Percentiles rank a stretch among this genome's conserved stretches.
phyloP scores from a whole-genome alignment of 129 eudicot species.

The Logfia minima region DNA sequence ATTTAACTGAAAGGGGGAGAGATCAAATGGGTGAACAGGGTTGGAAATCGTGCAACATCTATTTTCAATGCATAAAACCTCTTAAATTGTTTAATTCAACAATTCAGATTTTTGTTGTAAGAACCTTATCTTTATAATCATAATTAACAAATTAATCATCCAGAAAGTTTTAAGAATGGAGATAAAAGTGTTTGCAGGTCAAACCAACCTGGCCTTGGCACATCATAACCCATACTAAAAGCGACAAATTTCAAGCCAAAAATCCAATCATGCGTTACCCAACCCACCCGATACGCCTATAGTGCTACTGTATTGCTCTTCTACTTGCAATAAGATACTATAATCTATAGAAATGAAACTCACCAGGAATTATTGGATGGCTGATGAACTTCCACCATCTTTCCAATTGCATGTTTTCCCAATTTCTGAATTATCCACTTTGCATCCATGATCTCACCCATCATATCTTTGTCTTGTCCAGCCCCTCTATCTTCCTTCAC shows the following conservation, averaged over 20 bases:
- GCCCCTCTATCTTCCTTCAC: slow-evolving; percentile 37
- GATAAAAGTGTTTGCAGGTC: neutral
- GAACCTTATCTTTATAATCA: neutral
- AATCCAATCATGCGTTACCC: neutral
- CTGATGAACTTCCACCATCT: slow-evolving; percentile 90
- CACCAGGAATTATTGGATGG: slow-evolving; percentile 77
- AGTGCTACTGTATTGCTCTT: neutral
- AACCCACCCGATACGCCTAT: neutral
- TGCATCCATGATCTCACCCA: slow-evolving; percentile 71
- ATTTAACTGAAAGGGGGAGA: neutral
- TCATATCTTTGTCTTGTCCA: slow-evolving; percentile 40
- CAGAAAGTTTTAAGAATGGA: neutral
- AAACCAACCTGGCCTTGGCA: neutral
- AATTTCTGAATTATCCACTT: slow-evolving; percentile 88
- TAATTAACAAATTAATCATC: neutral
- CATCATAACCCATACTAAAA: neutral
- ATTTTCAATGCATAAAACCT: neutral
- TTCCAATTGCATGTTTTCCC: slow-evolving; percentile 93
- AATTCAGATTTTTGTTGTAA: neutral
- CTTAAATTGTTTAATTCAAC: too few species aligned
- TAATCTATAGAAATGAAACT: slow-evolving; percentile 22
- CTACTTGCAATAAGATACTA: neutral
- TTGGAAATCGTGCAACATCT: neutral
- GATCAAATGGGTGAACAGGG: neutral
- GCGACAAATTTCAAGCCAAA: neutral